Evolutionary conservation across 805 yeast genomes (phyloP), one percentile per base, ranked within the genome.

Genomic region (Candida yuanshanica): DNA sequence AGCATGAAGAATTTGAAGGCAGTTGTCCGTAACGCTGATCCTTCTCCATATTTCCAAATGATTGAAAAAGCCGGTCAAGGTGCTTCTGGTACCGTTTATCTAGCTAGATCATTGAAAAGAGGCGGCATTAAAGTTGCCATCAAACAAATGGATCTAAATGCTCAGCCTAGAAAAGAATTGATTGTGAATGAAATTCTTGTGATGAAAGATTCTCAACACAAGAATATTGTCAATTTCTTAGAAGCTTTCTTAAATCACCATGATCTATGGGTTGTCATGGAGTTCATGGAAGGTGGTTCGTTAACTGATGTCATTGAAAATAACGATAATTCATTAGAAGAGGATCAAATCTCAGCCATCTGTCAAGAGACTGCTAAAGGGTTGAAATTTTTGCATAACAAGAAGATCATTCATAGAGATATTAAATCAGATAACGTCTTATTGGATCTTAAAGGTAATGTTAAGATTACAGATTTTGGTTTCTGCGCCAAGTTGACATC

Each of bases 221-320:
- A 84, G 46, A 93, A 93, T 60, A 93, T 93, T 63, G 99, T 93
- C 44, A 93, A 91, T 60, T 93, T 87, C 63, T 65, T 93, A 45
- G 98, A 91, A 58, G 88, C 96, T 1, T 95, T 87, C 56, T 66
- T 91, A 47, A 74, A 89, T 4, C 69, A 73, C 37, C 74, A 77
- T 44, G 97, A 93, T 56, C 69, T 93, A 45, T 91, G 98, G 96
- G 99, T 93, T n/a, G 85, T 95, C 24, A 93, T 93, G 99, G 99
- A 93, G 63, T 95, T 81, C 61, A 93, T 93, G 99, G 97, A 95
- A 66, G 99, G 99, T 41, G 99, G 99, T 1, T 85, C 96, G 5
- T 69, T 93, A 51, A 93, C 98, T 0, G 99, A 93, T 65, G 86
- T 95, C 32, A 90, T 95, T 56, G 96, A 89, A 42, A 86, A 89